Conservation (phyloP, 2,329 filamentous ascomycete genomes). For the Daldinia eschscholtzii region DNA sequence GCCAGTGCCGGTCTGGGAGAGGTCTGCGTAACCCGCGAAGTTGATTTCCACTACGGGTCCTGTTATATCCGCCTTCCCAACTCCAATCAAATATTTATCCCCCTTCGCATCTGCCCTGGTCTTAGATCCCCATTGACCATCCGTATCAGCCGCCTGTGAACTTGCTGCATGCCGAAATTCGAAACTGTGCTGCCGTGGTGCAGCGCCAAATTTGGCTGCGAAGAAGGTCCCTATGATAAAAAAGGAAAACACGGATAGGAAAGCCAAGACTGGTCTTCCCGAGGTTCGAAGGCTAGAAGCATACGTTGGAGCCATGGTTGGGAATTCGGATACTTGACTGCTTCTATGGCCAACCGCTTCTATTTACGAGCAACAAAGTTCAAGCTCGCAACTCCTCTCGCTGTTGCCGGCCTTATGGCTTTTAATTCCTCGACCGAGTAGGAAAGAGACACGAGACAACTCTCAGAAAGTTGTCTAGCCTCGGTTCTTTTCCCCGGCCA, state of each 20-base stretch:
- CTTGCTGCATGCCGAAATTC: constrained; percentile 39
- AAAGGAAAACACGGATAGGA: constrained; percentile 52
- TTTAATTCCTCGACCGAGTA: constrained; percentile 25
- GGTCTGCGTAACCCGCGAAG: constrained; percentile 88
- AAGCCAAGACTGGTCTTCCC: constrained; percentile 46
- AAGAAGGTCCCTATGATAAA: constrained; percentile 54
- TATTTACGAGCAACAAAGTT: constrained; percentile 16
- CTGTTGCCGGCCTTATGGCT: constrained; percentile 14
- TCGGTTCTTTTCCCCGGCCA: constrained; percentile 22
- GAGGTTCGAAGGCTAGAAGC: constrained; percentile 39
- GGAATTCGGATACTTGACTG: constrained; percentile 10
- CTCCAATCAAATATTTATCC: constrained; percentile 64
- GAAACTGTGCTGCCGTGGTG: constrained; percentile 34
- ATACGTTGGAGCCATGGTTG: constrained; percentile 41
- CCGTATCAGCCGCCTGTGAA: constrained; percentile 25
- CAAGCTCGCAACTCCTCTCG: constrained; percentile 15
- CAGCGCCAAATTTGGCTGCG: constrained; percentile 40
- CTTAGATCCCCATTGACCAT: constrained; percentile 36
- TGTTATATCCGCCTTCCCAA: constrained; percentile 68
- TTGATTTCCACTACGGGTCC: constrained; percentile 89
- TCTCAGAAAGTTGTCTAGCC: constrained; percentile 19
- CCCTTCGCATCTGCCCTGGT: constrained; percentile 48
- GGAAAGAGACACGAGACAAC: constrained; percentile 37
- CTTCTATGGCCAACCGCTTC: constrained; percentile 15
- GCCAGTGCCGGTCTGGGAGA: constrained; percentile 82